Evolutionary conservation across 1,284 basidiomycete genomes (phyloP), one percentile per base, ranked within the genome.

Genomic region (Chalciporus piperatoides): DNA sequence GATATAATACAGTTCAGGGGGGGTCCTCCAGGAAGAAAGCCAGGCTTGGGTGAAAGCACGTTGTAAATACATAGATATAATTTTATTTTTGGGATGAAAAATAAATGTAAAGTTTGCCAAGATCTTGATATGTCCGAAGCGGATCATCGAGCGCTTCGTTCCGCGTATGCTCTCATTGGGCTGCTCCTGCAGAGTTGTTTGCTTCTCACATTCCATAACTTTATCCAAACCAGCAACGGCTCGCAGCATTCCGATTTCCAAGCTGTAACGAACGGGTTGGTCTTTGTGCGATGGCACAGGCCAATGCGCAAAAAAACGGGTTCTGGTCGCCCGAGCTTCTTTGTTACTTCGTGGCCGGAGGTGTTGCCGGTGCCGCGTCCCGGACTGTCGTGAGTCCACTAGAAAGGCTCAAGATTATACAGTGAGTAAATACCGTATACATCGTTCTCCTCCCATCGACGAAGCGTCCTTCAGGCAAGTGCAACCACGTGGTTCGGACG

Each of bases 331-430:
- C 65, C 41, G 57, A 64, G 37, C 52, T 60, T 40, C 49, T 52
- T 17, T 57, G 56, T 35, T 78, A 80, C 57, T 82, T 78, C 62
- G 68, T 82, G 71, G 91, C 91, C 24, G 91, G 91, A 44, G 91
- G 91, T 48, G 72, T 84, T 60, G 88, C 88, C 27, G 88, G 88
- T 41, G 88, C 89, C 52, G 81, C 90, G 8, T 92, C 90, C 55
- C 77, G 94, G 51, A 97, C 95, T 3, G 90, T 97, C 25, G 94
- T 97, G 43, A 89, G 84, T 56, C 94, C 95, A 12, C 70, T 97
- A 14, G 95, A 97, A 64, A 73, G 94, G 48, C 74, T 97, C 44
- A 97, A 97, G 72, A 97, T 97, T 63, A 97, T 97, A 56, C 87
- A 96, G 92, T 94, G 61, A 63, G 86, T 72, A 38, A 23, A 2